Evolutionary conservation across 257 asterid genomes (phyloP), one percentile per base, ranked within the genome.

Genomic region (Solanum sparsipilum): DNA sequence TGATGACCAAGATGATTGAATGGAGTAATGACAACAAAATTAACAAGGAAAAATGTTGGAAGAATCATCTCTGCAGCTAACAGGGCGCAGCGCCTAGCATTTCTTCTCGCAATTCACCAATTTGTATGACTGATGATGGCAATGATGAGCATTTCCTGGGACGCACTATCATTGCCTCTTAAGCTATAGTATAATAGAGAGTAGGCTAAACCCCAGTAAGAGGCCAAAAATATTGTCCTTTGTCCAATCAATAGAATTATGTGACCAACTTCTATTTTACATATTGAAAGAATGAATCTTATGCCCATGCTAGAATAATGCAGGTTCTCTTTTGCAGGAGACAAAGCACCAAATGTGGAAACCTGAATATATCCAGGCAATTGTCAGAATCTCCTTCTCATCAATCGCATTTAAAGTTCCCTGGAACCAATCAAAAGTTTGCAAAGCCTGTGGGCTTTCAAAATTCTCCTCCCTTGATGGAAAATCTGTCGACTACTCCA

Each of bases 221-320:
- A 90, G 93, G 92, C 87, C 84, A 83, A 94, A 93, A 90, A 75
- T 93, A 91, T 70, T 90, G 91, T 92, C 89, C 91, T 88, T 88
- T 88, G 87, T 71, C 93, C 94, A 89, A 92, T 89, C 91, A 91
- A 93, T 91, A 91, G 58, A 48, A 88, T 91, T 32, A 91, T 93
- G 89, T 32, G 92, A 91, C 85, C 16, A 90, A 91, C 87, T 91
- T 91, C 93, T 92, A 92, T 92, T 89, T 90, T 92, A 93, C 98
- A 94, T 90, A 92, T 18, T 44, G 90, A 90, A 93, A 90, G 93
- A 96, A 95, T 89, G 92, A 89, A 93, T 92, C 92, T 70, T 93
- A 90, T 74, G 87, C 88, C 94, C 90, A 82, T 87, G 91, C 88
- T 81, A 87, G 86, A 46, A 88, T 79, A 46, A 88, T 84, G 91